Evolutionary conservation across 2,329 filamentous ascomycete genomes (phyloP), one percentile per base, ranked within the genome.

Genomic region (Venturia pyrina): DNA sequence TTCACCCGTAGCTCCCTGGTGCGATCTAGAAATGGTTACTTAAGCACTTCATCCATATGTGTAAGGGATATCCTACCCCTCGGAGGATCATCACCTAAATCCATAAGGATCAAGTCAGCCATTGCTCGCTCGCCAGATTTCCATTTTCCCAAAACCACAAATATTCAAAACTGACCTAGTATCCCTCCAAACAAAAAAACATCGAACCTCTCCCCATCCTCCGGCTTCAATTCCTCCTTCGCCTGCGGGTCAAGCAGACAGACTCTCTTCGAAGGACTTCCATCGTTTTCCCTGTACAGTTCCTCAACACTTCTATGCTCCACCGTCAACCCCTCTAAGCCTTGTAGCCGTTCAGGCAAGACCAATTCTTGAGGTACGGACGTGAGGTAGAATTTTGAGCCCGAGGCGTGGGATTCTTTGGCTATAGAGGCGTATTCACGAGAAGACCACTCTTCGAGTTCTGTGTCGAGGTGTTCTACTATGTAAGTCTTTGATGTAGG

Each of bases 101-200:
- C 21, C 46, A 10, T 1, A 53, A 19, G 28, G 19, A 37, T 66
- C 50, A 66, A 43, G 41, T 43, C 41, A 43, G 41, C 41, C 15
- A 17, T 13, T 1, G 4, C 10, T 1, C 13, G 2, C 41, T 15
- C 15, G 13, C 13, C n/a, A 19, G 1, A 40, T 11, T n/a, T 21
- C 32, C 8, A 8, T 21, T 21, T 34, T 13, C 19, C 2, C 2
- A 59, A 60, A 1, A 5, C 6, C 24, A 63, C 2, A 28, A 28
- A n/a, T 48, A 24, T 28, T 61, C 63, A 61, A 65, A 41, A 68
- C 80, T 73, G 80, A 95, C 92, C 95, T 68, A 99, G 80, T 72
- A 99, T 99, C 17, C 95, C 95, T 59, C 95, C 95, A 78, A 99
- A 99, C 59, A 99, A 79, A 74, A 98, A 99, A 11, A 90, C 88